Conservation (phyloP, 2,329 filamentous ascomycete genomes). For the Ascochyta lentis region DNA sequence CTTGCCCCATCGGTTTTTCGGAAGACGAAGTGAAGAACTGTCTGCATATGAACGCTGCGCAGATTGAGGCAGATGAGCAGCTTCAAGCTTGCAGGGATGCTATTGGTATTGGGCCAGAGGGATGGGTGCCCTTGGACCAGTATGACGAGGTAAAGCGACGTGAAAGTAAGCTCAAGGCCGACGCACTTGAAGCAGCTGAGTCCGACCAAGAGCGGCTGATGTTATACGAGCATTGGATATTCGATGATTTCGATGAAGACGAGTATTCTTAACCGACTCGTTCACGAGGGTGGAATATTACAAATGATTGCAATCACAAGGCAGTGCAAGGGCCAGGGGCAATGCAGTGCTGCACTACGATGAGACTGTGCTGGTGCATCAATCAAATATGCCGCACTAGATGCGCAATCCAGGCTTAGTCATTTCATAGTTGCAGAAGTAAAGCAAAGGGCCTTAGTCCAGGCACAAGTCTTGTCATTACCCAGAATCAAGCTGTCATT, state of each 20-base stretch:
- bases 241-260: slow-evolving; percentile 44
- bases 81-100: slow-evolving; percentile 31
- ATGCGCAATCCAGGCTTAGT: background rate
- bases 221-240: slow-evolving; percentile 34
- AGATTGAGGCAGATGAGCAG: slow-evolving; percentile 34
- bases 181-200: slow-evolving; percentile 32
- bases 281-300: background rate
- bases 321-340: background rate
- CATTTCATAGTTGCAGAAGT: background rate
- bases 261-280: slow-evolving; percentile 24
- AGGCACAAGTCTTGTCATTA: background rate
- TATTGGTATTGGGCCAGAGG: slow-evolving; percentile 35
- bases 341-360: background rate
- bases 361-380: background rate
- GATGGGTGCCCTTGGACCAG: slow-evolving; percentile 36
- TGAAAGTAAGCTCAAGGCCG: slow-evolving; percentile 26
- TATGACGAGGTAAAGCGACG: slow-evolving; percentile 29
- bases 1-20: slow-evolving; percentile 31
- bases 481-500: background rate
- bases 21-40: slow-evolving; percentile 30
- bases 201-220: slow-evolving; percentile 26
- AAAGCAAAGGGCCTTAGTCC: background rate
- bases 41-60: slow-evolving; percentile 26
- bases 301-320: background rate
- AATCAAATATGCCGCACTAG: background rate